These are phyloP conservation scores for Solanum medicagineum DNA, from an alignment of 257 asterid genomes.

Conservation along the genomic window DNA sequence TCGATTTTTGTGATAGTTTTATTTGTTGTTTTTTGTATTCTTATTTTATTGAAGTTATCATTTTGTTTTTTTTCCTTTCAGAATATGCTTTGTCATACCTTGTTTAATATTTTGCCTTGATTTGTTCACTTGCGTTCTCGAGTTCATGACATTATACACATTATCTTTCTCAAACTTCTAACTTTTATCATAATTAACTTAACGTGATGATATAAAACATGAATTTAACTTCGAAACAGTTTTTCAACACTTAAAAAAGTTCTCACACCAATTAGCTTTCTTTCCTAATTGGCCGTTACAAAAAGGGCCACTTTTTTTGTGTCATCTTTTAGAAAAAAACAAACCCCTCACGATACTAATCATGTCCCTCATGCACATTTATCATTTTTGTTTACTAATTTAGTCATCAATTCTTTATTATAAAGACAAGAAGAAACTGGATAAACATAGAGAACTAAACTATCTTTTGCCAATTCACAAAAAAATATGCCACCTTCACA, in stretches of 20 bases:
- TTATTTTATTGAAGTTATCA: not conserved
- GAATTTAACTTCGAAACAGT: not conserved
- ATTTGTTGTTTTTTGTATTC: too few relatives aligned
- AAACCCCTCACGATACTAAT: conserved; percentile 28
- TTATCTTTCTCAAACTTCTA: not conserved
- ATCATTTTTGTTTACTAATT: not conserved
- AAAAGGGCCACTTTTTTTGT: not conserved
- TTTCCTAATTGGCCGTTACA: conserved; percentile 1
- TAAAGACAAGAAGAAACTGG: not conserved
- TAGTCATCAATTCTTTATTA: not conserved
- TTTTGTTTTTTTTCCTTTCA: too few relatives aligned
- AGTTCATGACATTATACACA: fast-evolving
- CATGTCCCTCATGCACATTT: not conserved
- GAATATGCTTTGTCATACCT: not conserved
- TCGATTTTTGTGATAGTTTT: not conserved
- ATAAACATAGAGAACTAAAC: not conserved
- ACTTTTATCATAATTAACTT: not conserved
- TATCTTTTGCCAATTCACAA: not conserved
- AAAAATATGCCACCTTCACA: not conserved
- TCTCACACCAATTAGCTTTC: not conserved
- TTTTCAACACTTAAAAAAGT: not conserved
- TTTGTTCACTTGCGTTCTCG: too few relatives aligned
- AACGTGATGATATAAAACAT: not conserved
- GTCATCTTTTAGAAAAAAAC: conserved; percentile 5
- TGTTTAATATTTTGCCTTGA: not conserved